Percentiles rank a stretch among this genome's conserved stretches.
phyloP scores from a whole-genome alignment of 345 rosid species.

The Rhodomyrtus tomentosa region DNA sequence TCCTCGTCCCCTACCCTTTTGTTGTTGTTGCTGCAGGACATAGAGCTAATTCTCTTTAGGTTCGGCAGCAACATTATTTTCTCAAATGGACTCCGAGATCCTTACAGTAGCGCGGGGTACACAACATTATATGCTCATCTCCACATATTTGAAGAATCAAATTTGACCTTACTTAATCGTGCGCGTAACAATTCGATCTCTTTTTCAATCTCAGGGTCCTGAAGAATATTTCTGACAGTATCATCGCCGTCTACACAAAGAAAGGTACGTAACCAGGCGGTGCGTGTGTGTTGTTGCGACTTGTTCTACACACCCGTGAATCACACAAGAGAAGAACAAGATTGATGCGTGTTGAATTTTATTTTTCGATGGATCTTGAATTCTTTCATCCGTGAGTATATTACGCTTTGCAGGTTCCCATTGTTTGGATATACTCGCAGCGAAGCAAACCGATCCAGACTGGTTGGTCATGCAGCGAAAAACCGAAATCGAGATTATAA shows the following conservation, averaged over 20 bases:
- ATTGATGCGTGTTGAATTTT: background rate
- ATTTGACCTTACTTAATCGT: background rate
- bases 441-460: conserved; percentile 9
- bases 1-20: background rate
- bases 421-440: conserved; percentile 17
- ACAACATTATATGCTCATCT: background rate
- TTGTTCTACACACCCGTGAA: background rate
- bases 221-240: conserved; percentile 15
- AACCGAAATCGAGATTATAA: conserved; percentile 7
- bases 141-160: background rate
- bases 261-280: conserved; percentile 8
- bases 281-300: no score
- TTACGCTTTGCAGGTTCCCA: conserved; percentile 18
- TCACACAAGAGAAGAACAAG: background rate
- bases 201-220: background rate
- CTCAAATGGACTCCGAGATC: conserved; percentile 52
- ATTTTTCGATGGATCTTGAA: background rate
- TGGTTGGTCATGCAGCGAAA: conserved; percentile 22
- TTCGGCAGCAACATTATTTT: conserved; percentile 53
- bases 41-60: conserved; percentile 25
- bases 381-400: background rate
- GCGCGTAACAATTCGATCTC: background rate
- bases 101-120: conserved; percentile 48
- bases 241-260: conserved; percentile 16
- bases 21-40: conserved; percentile 15